phyloP scores from a whole-genome alignment of 2,329 filamentous ascomycete species.

The Aquanectria penicillioides region DNA sequence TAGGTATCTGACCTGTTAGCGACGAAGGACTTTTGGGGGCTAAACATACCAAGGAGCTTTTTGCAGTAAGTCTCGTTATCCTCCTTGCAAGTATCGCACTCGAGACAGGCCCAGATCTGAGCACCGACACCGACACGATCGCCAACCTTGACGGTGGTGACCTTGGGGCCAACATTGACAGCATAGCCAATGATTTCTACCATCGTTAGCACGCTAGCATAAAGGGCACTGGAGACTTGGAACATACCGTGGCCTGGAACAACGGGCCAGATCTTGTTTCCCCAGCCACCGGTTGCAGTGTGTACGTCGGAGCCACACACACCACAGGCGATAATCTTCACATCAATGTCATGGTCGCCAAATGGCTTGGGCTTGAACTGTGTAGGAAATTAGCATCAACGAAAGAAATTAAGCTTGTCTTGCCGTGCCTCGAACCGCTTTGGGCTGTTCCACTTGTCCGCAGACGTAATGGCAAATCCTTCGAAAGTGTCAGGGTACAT shows the following conservation, averaged over 20 bases:
- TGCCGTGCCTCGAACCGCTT: conserved; percentile 25
- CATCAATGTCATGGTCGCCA: conserved; percentile 75
- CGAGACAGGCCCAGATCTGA: conserved; percentile 58
- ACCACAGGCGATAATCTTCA: conserved; percentile 76
- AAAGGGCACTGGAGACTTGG: not conserved
- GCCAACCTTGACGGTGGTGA: conserved; percentile 57
- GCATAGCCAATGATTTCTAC: conserved; percentile 59
- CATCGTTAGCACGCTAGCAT: not conserved
- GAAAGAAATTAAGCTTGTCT: not conserved
- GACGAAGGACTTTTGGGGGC: not conserved
- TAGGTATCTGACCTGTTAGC: conserved; percentile 51
- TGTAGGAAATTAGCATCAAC: not conserved
- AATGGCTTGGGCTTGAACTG: conserved; percentile 76
- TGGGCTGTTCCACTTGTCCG: conserved; percentile 27
- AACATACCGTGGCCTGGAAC: conserved; percentile 61
- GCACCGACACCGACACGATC: conserved; percentile 66
- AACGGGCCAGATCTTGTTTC: conserved; percentile 55
- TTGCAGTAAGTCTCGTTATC: conserved; percentile 46
- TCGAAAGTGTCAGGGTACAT: conserved; percentile 45
- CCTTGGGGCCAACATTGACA: conserved; percentile 52
- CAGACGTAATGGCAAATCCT: conserved; percentile 27
- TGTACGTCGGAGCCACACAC: conserved; percentile 69
- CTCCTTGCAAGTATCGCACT: conserved; percentile 43
- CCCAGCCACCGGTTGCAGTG: conserved; percentile 66
- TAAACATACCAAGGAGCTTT: conserved; percentile 26